Conservation (phyloP, 2,329 filamentous ascomycete genomes). For the Cercospora brassicicola region DNA sequence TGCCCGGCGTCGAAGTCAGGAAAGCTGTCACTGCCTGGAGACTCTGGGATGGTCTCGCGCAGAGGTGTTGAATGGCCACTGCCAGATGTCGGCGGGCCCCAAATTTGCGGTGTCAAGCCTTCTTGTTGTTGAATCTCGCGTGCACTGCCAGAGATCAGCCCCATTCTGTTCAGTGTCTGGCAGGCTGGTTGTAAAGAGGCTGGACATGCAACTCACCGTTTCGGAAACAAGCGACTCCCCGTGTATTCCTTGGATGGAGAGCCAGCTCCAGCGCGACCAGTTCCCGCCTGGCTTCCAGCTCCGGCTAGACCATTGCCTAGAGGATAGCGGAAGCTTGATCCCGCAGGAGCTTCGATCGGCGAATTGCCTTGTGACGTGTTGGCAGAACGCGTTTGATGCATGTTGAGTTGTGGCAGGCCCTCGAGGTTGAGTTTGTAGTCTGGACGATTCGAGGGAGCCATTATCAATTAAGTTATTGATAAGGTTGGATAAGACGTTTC, state of each 20-base stretch:
- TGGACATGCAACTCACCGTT: conserved; percentile 66
- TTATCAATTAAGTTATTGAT: conserved; percentile 71
- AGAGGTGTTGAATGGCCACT: conserved; percentile 95
- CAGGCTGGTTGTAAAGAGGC: not conserved
- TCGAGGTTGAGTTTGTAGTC: conserved; percentile 81
- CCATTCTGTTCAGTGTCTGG: not conserved
- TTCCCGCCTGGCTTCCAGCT: conserved; percentile 53
- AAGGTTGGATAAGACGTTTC: conserved; percentile 26
- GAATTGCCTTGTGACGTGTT: conserved; percentile 80
- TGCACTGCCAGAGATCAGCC: conserved; percentile 58
- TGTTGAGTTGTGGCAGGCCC: conserved; percentile 69
- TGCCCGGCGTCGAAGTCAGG: conserved; percentile 70
- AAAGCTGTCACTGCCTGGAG: conserved; percentile 86
- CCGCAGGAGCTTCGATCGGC: conserved; percentile 70
- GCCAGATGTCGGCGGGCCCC: conserved; percentile 93
- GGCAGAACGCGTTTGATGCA: conserved; percentile 66
- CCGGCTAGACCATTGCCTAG: conserved; percentile 65
- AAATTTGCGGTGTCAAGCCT: conserved; percentile 71
- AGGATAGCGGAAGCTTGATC: conserved; percentile 66
- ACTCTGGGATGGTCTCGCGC: conserved; percentile 95
- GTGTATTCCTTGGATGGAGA: conserved; percentile 90
- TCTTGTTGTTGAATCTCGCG: conserved; percentile 97
- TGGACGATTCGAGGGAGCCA: conserved; percentile 78
- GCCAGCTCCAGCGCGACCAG: conserved; percentile 77
- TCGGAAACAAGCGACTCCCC: conserved; percentile 79